phyloP scores from a whole-genome alignment of 2,329 filamentous ascomycete species.

The Dactylellina parvicollis region DNA sequence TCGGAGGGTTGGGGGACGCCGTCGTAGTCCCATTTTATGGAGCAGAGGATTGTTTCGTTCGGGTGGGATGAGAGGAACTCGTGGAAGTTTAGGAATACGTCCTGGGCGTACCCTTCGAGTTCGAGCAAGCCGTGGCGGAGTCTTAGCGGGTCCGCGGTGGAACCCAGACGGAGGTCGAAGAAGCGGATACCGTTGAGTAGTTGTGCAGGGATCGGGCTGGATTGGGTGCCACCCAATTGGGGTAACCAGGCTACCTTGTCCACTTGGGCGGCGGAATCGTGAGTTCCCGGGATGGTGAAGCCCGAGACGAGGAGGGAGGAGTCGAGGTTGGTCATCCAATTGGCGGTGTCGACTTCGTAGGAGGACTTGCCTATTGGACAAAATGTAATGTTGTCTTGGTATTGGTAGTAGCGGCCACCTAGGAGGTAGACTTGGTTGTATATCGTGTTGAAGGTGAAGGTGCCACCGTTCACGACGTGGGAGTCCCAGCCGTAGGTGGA shows the following conservation, averaged over 20 bases:
- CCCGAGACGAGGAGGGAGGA: slow-evolving; percentile 11
- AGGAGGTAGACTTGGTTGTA: slow-evolving; percentile 20
- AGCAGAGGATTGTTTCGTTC: slow-evolving; percentile 20
- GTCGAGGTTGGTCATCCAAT: slow-evolving; percentile 25
- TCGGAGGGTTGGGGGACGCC: slow-evolving; percentile 7
- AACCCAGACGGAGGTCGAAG: slow-evolving; percentile 22
- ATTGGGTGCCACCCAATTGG: slow-evolving; percentile 17
- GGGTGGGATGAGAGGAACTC: slow-evolving; percentile 9
- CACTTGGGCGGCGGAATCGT: slow-evolving; percentile 12
- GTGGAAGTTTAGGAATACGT: slow-evolving; percentile 12
- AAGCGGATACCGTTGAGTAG: slow-evolving; percentile 22
- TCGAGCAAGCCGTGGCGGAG: slow-evolving; percentile 26
- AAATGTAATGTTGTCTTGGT: slow-evolving; percentile 18
- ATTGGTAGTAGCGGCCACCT: slow-evolving; percentile 22
- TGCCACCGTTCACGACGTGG: slow-evolving; percentile 13
- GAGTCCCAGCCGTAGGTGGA: slow-evolving; percentile 25
- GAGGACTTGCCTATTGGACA: not conserved
- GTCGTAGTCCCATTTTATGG: slow-evolving; percentile 33
- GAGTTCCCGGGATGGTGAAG: slow-evolving; percentile 25
- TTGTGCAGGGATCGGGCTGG: slow-evolving; percentile 14
- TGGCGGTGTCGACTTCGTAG: slow-evolving; percentile 9
- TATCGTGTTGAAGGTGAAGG: slow-evolving; percentile 10
- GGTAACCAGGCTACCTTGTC: slow-evolving; percentile 14
- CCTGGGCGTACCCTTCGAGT: slow-evolving; percentile 3
- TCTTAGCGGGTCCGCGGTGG: slow-evolving; percentile 6